phyloP scores from a whole-genome alignment of 371 early-diverging fungal genomes.

The Apophysomyces variabilis region DNA sequence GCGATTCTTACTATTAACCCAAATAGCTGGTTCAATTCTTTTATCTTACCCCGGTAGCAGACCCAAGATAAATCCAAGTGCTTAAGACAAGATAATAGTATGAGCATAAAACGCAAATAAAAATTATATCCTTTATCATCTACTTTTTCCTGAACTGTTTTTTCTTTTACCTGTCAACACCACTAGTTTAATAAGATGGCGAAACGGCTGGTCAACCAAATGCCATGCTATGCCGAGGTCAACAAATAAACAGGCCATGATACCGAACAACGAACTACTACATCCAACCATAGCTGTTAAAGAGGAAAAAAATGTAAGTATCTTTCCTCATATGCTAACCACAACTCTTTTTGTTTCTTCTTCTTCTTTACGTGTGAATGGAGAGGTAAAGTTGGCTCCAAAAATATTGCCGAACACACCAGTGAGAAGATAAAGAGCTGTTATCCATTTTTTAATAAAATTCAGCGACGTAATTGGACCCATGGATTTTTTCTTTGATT shows the following conservation, averaged over 20 bases:
- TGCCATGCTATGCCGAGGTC: constrained; percentile 76
- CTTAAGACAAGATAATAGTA: constrained; percentile 54
- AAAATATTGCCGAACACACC: constrained; percentile 61
- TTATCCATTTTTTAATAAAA: neutral
- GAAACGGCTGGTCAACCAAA: constrained; percentile 57
- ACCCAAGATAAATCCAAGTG: constrained; percentile 68
- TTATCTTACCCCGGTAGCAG: constrained; percentile 75
- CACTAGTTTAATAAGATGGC: constrained; percentile 59
- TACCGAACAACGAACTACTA: constrained; percentile 72
- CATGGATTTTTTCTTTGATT: constrained; percentile 15
- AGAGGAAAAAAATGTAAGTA: constrained; percentile 8
- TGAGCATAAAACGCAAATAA: no score
- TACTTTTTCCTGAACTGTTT: constrained; percentile 8
- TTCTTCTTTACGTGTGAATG: constrained; percentile 55
- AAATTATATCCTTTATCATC: no score
- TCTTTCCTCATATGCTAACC: neutral
- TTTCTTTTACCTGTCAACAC: constrained; percentile 19
- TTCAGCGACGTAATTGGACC: no score
- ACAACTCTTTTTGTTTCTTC: constrained; percentile 41
- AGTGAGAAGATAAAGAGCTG: constrained; percentile 57
- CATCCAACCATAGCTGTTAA: constrained; percentile 66
- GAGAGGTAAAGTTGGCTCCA: constrained; percentile 54
- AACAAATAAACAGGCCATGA: constrained; percentile 69
- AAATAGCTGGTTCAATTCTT: constrained; percentile 43
- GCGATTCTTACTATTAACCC: no score